Evolutionary conservation across 495 filamentous ascomycete genomes (phyloP).

Genomic region (Monascus purpureus): DNA sequence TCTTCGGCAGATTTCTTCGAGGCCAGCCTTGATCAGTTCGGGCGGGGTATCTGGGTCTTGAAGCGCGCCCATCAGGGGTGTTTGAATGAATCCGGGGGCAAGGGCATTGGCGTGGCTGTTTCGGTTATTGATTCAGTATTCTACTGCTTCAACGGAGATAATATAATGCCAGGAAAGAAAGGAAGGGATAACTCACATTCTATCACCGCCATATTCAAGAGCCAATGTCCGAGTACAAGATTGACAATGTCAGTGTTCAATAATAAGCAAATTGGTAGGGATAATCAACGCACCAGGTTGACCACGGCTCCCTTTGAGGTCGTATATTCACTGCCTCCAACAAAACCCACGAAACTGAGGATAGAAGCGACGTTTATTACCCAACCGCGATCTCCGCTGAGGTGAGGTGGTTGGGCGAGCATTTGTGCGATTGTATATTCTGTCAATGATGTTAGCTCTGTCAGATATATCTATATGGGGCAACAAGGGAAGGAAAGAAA

Average conservation of each 20-base stretch:
- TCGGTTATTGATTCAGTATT: background rate
- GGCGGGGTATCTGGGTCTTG: conserved; percentile 17
- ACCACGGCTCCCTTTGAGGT: conserved; percentile 40
- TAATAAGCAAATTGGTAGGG: background rate
- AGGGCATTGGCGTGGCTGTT: conserved; percentile 35
- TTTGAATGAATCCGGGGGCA: conserved; percentile 32
- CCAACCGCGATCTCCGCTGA: conserved; percentile 37
- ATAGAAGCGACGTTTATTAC: conserved; percentile 40
- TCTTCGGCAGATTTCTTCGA: no score
- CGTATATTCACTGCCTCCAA: conserved; percentile 27
- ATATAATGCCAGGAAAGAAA: background rate
- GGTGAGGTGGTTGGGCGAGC: conserved; percentile 30
- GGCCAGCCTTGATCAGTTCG: conserved; percentile 9
- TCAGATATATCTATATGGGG: no score
- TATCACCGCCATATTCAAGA: conserved; percentile 34
- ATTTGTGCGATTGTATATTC: conserved; percentile 37
- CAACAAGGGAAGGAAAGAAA: background rate
- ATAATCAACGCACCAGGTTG: conserved; percentile 9
- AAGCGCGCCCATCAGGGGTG: conserved; percentile 7
- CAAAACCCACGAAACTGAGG: conserved; percentile 18
- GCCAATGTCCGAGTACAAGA: conserved; percentile 29
- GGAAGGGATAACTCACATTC: conserved; percentile 13
- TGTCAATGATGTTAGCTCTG: background rate
- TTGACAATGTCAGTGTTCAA: background rate
- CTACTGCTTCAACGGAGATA: no score